A percentile compares a stretch with the other conserved stretches of the same genome.
These are phyloP conservation scores for Ceratocystis ficicola DNA, from an alignment of 2,329 filamentous ascomycete species.

Conservation along the genomic window DNA sequence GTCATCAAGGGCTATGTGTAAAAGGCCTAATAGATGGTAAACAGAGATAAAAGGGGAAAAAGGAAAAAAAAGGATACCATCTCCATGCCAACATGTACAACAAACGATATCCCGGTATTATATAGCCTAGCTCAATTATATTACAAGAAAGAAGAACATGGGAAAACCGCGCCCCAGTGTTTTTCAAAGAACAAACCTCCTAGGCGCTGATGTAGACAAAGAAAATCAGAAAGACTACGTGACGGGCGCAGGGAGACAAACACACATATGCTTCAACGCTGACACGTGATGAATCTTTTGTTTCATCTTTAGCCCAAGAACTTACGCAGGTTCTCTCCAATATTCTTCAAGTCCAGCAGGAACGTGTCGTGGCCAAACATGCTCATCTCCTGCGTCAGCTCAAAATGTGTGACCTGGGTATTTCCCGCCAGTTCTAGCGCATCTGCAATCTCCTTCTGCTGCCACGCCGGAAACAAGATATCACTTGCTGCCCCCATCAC, in stretches of 20 bases:
- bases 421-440: conserved; percentile 69
- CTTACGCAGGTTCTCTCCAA: conserved; percentile 68
- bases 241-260: not conserved
- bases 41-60: not conserved
- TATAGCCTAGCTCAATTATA: not conserved
- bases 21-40: conserved; percentile 18
- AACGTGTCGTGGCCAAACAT: conserved; percentile 97
- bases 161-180: too few species aligned
- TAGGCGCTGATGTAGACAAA: not conserved
- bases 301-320: conserved; percentile 51
- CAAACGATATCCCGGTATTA: not conserved
- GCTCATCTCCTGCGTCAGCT: conserved; percentile 87
- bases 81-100: not conserved
- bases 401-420: conserved; percentile 68
- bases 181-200: too few species aligned
- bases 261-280: not conserved
- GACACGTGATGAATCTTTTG: too few species aligned
- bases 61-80: not conserved
- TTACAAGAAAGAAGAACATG: not conserved
- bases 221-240: not conserved
- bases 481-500: conserved; percentile 93
- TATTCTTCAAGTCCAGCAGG: conserved; percentile 78
- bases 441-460: conserved; percentile 86
- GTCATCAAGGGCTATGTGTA: conserved; percentile 77
- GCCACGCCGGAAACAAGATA: conserved; percentile 95